Evolutionary conservation across 345 rosid species (phyloP), one percentile per base, ranked within the genome.

Genomic region (Fremontodendron californicum): DNA sequence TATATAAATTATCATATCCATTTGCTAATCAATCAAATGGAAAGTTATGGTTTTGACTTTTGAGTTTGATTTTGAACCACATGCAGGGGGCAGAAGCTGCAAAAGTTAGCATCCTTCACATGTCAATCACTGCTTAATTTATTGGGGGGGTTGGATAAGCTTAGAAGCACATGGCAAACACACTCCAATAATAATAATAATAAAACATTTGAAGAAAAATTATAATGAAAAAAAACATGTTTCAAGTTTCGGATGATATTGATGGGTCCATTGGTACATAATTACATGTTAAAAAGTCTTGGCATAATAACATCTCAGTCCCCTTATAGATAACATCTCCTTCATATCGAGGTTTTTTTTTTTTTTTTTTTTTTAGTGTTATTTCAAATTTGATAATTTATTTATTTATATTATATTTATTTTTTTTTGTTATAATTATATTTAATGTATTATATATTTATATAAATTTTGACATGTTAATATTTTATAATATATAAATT

Each of bases 121-220:
- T 68, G 73, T 46, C 55, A 68, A 68, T 45, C 37, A 45, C 21
- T 25, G 55, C 37, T 45, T 2, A 45, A 68, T 45, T 45, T 25
- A 25, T 45, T 69, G 73, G 37, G 31, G 31, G 40, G 33, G 0
- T 46, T 13, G 73, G 73, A 69, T 69, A 69, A 69, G 73, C 73
- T 69, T 69, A 6, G 3, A 69, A 69, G 57, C 73, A 69, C 73
- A 69, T 69, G 57, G 73, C 73, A 69, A 69, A 69, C 73, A 27
- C 39, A 46, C n/a, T 45, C 10, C 54, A 39, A 39, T 0, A 43
- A 23, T 6, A 13, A 43, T 13, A 21, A 1, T 7, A 33, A 62
- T 3, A 18, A 52, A 7, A 52, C n/a, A 19, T 40, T 40, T 3
- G 54, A 16, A 18, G 11, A 48, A 48, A 16, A 16, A 31, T 39